A percentile compares a stretch with the other conserved stretches of the same genome.
Conservation (phyloP, 352 stramenopile genomes). For the Phytophthora ohioensis region DNA sequence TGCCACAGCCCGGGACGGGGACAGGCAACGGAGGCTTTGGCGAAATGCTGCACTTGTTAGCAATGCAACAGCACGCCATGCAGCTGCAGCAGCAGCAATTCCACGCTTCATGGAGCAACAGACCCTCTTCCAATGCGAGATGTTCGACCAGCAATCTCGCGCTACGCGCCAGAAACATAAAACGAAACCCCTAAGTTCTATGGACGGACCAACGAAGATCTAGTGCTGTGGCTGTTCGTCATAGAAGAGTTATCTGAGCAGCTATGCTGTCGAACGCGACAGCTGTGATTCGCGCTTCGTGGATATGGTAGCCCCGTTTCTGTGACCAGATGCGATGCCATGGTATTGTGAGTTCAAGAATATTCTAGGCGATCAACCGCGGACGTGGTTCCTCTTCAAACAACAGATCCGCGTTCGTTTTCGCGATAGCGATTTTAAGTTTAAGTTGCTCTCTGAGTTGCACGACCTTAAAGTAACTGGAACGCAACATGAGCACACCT, state of each 20-base stretch:
- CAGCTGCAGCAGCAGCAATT: neutral
- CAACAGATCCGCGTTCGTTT: conserved; percentile 5
- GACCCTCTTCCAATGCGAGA: too few species aligned
- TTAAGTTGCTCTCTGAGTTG: conserved; percentile 3
- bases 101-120: neutral
- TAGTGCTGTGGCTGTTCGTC: too few species aligned
- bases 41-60: too few species aligned
- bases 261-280: too few species aligned
- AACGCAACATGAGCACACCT: conserved; percentile 12
- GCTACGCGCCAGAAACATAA: neutral
- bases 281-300: too few species aligned
- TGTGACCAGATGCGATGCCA: too few species aligned
- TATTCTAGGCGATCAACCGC: too few species aligned
- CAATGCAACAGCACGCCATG: neutral
- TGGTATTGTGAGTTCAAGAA: too few species aligned
- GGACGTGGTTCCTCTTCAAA: neutral
- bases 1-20: neutral
- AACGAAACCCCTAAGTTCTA: neutral
- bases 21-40: neutral
- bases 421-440: conserved; percentile 1
- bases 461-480: conserved; percentile 1
- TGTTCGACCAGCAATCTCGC: neutral
- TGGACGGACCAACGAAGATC: neutral
- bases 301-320: too few species aligned
- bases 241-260: too few species aligned